A percentile compares a stretch with the other conserved stretches of the same genome.
phyloP scores from a whole-genome alignment of 345 rosid genomes.

The Brassica nigra region DNA sequence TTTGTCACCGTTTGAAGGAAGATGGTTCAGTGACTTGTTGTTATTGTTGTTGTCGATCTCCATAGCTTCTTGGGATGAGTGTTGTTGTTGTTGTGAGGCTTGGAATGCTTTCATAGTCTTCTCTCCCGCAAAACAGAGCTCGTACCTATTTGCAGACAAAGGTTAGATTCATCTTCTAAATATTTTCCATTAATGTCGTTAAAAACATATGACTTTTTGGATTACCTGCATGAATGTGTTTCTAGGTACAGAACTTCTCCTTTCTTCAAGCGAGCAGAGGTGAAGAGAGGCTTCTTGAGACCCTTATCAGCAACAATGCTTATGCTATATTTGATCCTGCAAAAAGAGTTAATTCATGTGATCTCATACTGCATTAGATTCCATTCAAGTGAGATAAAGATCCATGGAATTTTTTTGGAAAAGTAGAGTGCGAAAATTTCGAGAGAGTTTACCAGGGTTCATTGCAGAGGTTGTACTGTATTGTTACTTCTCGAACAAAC shows the following conservation, averaged over 20 bases:
- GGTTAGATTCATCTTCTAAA: background rate
- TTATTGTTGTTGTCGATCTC: constrained; percentile 52
- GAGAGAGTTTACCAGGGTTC: constrained; percentile 75
- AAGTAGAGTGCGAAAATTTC: background rate
- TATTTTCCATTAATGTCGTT: background rate
- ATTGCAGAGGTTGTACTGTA: constrained; percentile 98
- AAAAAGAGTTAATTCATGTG: background rate
- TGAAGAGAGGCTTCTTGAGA: constrained; percentile 86
- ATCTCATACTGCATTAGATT: background rate
- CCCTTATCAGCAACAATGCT: constrained; percentile 98
- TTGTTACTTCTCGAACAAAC: constrained; percentile 96
- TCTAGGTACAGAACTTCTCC: constrained; percentile 96
- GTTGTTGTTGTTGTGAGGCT: constrained; percentile 51
- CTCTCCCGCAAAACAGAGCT: constrained; percentile 91
- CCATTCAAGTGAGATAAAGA: constrained; percentile 1
- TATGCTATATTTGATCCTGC: constrained; percentile 95
- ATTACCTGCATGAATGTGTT: constrained; percentile 96
- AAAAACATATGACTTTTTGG: background rate
- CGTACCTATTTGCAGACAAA: constrained; percentile 60
- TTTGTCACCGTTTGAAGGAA: constrained; percentile 71
- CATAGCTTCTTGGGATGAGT: constrained; percentile 48
- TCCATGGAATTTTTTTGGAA: background rate
- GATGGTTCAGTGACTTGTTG: constrained; percentile 61
- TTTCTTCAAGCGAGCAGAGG: constrained; percentile 97
- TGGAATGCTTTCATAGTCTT: constrained; percentile 65